These are phyloP conservation scores for Neopestalotiopsis sp. DNA, from an alignment of 2,329 filamentous ascomycete genomes.

Conservation along the genomic window DNA sequence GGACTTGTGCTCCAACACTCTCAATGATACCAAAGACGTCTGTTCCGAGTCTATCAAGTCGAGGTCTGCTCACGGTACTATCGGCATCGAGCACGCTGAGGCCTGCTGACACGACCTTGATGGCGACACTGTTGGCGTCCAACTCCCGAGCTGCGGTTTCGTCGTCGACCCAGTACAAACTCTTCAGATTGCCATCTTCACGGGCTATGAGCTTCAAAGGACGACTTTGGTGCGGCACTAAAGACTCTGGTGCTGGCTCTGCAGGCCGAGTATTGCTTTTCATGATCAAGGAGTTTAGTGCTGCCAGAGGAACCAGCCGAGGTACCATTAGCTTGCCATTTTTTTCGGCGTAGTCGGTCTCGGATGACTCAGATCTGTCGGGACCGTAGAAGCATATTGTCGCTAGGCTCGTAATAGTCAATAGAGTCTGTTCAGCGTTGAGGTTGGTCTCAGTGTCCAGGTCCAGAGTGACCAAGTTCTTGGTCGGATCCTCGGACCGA, in stretches of 20 bases:
- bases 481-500: conserved; percentile 54
- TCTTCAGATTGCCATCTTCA: conserved; percentile 21
- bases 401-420: conserved; percentile 27
- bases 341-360: conserved; percentile 51
- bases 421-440: conserved; percentile 29
- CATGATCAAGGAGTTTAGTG: conserved; percentile 53
- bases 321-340: conserved; percentile 48
- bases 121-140: conserved; percentile 42
- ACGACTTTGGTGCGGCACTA: conserved; percentile 22
- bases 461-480: conserved; percentile 50
- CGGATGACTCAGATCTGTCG: conserved; percentile 26
- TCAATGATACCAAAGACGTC: conserved; percentile 48
- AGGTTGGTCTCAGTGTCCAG: conserved; percentile 34
- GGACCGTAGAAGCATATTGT: conserved; percentile 20
- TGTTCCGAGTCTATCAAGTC: conserved; percentile 40
- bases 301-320: conserved; percentile 45
- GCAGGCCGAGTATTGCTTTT: conserved; percentile 22
- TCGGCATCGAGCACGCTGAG: conserved; percentile 45
- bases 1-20: conserved; percentile 39
- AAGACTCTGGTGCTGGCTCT: conserved; percentile 19
- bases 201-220: conserved; percentile 25
- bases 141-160: conserved; percentile 26
- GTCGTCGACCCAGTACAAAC: conserved; percentile 28
- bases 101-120: conserved; percentile 43
- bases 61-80: conserved; percentile 38